Conservation (phyloP, 352 stramenopile species). For the Globisporangium recalcitrans region DNA sequence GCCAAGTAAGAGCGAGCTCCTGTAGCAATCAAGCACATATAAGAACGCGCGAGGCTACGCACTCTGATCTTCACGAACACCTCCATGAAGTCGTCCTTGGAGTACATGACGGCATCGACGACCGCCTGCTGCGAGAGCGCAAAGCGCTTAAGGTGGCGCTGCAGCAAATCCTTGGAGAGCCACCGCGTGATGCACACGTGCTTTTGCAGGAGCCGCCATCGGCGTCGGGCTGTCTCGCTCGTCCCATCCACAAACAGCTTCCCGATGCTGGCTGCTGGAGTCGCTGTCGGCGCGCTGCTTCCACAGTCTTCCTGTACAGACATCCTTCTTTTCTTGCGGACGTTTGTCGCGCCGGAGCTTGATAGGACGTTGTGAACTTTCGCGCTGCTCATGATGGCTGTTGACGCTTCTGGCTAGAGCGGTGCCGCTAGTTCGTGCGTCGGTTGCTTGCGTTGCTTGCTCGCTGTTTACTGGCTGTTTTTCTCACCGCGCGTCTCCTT, state of each 20-base stretch:
- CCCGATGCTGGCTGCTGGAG: not conserved
- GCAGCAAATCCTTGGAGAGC: slow-evolving; percentile 46
- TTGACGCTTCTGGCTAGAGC: not conserved
- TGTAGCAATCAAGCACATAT: no score
- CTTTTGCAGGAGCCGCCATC: slow-evolving; percentile 55
- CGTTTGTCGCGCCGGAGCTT: not conserved
- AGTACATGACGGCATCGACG: slow-evolving; percentile 38
- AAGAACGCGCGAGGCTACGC: no score
- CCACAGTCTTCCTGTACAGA: not conserved
- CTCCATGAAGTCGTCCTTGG: slow-evolving; percentile 42
- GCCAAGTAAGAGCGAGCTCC: not conserved
- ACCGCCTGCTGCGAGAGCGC: slow-evolving; percentile 44
- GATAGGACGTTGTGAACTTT: slow-evolving; percentile 18
- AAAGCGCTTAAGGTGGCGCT: slow-evolving; percentile 46
- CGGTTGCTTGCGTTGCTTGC: not conserved
- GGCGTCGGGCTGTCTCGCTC: slow-evolving; percentile 30
- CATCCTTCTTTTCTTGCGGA: slow-evolving; percentile 20
- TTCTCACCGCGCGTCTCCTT: not conserved
- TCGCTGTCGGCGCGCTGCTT: not conserved
- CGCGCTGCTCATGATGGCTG: slow-evolving; percentile 3
- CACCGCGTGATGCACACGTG: slow-evolving; percentile 63
- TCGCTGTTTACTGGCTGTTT: slow-evolving; percentile 10
- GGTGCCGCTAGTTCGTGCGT: not conserved
- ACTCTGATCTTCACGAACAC: slow-evolving; percentile 47
- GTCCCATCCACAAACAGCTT: slow-evolving; percentile 13